These are phyloP conservation scores for Dryas drummondii DNA, from an alignment of 306 rosid genomes.

Conservation along the genomic window DNA sequence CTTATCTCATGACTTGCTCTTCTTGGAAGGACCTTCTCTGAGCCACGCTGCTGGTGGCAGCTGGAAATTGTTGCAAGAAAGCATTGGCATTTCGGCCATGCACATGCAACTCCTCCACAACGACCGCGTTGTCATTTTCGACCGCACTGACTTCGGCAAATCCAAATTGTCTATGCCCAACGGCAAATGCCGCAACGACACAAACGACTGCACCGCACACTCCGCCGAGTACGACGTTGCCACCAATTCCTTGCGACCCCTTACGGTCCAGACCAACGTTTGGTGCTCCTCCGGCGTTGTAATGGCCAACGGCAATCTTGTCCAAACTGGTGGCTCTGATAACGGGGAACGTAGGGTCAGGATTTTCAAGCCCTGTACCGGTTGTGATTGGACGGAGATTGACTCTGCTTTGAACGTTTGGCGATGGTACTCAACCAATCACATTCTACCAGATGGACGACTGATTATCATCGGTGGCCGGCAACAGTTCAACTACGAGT, in stretches of 20 bases:
- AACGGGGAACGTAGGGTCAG: conserved; percentile 47
- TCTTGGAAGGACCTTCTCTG: background rate
- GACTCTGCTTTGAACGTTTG: conserved; percentile 5
- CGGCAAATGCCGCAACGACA: conserved; percentile 47
- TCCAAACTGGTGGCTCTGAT: conserved; percentile 74
- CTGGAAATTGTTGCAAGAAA: conserved; percentile 52
- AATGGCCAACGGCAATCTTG: conserved; percentile 35
- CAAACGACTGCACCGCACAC: conserved; percentile 66
- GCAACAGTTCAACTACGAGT: conserved; percentile 50
- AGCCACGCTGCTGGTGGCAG: conserved; percentile 28
- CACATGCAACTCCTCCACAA: conserved; percentile 78
- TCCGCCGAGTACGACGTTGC: conserved; percentile 59
- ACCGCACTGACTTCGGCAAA: conserved; percentile 71
- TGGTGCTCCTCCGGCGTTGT: conserved; percentile 80
- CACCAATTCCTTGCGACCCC: conserved; percentile 50
- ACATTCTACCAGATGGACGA: conserved; percentile 49
- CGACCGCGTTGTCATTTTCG: conserved; percentile 60
- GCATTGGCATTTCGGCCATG: conserved; percentile 76
- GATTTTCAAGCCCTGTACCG: conserved; percentile 32
- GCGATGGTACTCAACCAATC: conserved; percentile 64
- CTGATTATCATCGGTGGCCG: conserved; percentile 57
- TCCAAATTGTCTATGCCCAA: conserved; percentile 51
- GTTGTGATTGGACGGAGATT: conserved; percentile 47
- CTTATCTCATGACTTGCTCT: background rate
- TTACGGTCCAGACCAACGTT: conserved; percentile 54